Evolutionary conservation across 2,329 filamentous ascomycete genomes (phyloP), one percentile per base, ranked within the genome.

Genomic region (Aspergillus niger): DNA sequence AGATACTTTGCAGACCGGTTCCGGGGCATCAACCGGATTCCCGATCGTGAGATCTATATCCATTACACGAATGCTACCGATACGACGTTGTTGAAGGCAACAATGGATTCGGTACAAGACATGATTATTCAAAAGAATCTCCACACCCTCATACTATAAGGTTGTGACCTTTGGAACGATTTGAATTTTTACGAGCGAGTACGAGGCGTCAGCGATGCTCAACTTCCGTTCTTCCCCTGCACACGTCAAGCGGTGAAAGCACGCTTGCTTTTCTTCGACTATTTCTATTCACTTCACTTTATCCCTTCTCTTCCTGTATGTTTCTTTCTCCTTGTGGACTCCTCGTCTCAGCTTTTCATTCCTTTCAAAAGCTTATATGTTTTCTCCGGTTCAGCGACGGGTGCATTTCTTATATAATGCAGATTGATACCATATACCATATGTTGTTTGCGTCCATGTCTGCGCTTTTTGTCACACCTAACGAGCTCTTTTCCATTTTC

Each of bases 121-220:
- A 94, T 92, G 88, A 91, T 92, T 70, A 91, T 92, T 70, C 90
- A 92, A 77, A 89, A 89, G 74, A 92, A 92, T 74, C 82, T 93
- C 58, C 91, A 91, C 78, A 89, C 89, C 77, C 81, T 92, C 70
- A 91, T 93, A 71, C 80, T 91, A 77, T 91, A 70, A 70, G 68
- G 59, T 3, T 57, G 41, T 32, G 30, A 44, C 20, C 26, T 10
- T 41, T 26, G 55, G 44, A 39, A 58, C 47, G 58, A 55, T 59
- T 36, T 57, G 58, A 55, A 41, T 52, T 65, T 62, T 63, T 41
- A 66, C 59, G 65, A 68, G 57, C 59, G 49, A 59, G 54, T 64
- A 59, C 60, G 63, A 64, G 61, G 61, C 57, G 53, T 55, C 41
- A 50, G 53, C 63, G 63, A 64, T 65, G 53, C 63, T 63, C 62